phyloP scores from a whole-genome alignment of 805 yeast genomes.

The Suhomyces vadensis region DNA sequence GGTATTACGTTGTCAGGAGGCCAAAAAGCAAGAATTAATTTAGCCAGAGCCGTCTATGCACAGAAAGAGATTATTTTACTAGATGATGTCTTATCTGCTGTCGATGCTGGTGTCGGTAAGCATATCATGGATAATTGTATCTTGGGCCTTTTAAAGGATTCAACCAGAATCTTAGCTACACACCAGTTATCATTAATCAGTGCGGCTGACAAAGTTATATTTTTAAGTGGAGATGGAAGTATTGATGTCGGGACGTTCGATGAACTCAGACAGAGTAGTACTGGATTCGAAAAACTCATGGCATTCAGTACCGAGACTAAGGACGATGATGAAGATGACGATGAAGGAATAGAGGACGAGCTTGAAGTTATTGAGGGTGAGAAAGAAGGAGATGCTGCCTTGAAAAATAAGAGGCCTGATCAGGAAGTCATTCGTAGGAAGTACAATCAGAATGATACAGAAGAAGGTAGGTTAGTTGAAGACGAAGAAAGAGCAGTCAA shows the following conservation, averaged over 20 bases:
- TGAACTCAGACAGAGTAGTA: conserved; percentile 47
- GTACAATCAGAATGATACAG: conserved; percentile 26
- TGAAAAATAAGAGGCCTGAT: conserved; percentile 15
- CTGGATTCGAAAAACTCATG: conserved; percentile 41
- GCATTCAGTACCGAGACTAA: conserved; percentile 30
- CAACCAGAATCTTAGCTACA: conserved; percentile 78
- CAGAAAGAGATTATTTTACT: conserved; percentile 64
- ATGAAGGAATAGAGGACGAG: conserved; percentile 17
- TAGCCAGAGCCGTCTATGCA: conserved; percentile 79
- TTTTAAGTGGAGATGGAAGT: conserved; percentile 63
- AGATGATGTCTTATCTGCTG: conserved; percentile 83
- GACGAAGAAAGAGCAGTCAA: conserved; percentile 24
- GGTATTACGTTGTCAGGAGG: conserved; percentile 90
- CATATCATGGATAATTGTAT: conserved; percentile 74
- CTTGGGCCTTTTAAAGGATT: conserved; percentile 52
- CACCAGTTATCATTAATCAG: conserved; percentile 76
- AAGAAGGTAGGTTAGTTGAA: conserved; percentile 14
- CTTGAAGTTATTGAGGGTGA: conserved; percentile 13
- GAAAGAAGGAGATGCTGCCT: conserved; percentile 7
- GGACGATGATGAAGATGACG: conserved; percentile 18
- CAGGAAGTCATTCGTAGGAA: conserved; percentile 38
- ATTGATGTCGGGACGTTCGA: conserved; percentile 61
- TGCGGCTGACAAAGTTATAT: conserved; percentile 68
- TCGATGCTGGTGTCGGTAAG: conserved; percentile 83
- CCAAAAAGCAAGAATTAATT: conserved; percentile 77